Evolutionary conservation across 495 filamentous ascomycete species (phyloP).

Genomic region (Penicillium lividum): DNA sequence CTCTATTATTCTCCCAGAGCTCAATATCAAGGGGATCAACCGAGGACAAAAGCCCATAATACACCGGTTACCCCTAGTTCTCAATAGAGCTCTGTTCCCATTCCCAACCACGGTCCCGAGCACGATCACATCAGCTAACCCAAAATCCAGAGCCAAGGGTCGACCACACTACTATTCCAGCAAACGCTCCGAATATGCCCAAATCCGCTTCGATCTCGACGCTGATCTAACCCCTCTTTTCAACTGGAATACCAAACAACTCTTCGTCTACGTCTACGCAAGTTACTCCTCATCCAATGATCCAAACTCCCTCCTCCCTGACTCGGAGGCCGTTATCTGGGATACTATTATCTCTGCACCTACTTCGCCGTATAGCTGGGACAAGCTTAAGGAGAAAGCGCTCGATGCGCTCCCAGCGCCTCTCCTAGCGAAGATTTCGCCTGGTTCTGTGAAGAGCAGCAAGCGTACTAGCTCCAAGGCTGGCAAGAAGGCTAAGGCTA

Average conservation of each 20-base stretch:
- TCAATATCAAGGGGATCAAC: background rate
- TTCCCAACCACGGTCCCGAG: background rate
- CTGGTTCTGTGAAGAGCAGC: slow-evolving; percentile 4
- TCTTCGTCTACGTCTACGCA: slow-evolving; percentile 93
- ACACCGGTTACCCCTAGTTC: background rate
- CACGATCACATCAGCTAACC: background rate
- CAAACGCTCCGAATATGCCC: slow-evolving; percentile 91
- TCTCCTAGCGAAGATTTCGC: slow-evolving; percentile 21
- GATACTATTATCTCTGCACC: slow-evolving; percentile 83
- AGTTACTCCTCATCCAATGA: slow-evolving; percentile 66
- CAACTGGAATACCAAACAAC: slow-evolving; percentile 99
- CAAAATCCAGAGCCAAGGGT: slow-evolving; percentile 67
- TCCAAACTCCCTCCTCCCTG: slow-evolving; percentile 31
- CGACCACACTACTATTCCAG: slow-evolving; percentile 90
- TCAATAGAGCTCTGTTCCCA: background rate
- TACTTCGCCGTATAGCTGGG: slow-evolving; percentile 55
- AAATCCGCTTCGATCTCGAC: slow-evolving; percentile 90
- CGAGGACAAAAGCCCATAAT: background rate
- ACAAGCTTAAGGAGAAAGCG: slow-evolving; percentile 33
- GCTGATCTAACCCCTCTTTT: slow-evolving; percentile 87
- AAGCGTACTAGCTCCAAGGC: slow-evolving; percentile 23
- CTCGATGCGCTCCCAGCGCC: slow-evolving; percentile 12
- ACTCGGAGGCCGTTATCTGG: slow-evolving; percentile 85
- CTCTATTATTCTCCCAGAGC: background rate
- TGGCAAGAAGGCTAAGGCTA: slow-evolving; percentile 11